Evolutionary conservation across 768 basidiomycete species (phyloP).

Genomic region (Tulasnella sp.): DNA sequence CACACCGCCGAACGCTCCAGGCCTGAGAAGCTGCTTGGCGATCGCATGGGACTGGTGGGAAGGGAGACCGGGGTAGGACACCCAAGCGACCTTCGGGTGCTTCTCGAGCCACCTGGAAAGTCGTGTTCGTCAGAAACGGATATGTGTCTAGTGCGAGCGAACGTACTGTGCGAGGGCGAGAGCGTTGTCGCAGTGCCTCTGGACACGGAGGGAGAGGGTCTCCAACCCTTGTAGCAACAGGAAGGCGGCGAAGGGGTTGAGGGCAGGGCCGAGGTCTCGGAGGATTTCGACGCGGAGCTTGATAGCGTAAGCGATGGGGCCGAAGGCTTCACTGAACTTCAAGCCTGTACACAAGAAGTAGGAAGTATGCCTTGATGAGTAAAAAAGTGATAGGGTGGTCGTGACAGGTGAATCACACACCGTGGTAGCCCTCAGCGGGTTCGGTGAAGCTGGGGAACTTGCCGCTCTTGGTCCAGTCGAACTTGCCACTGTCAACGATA

Average conservation of each 20-base stretch:
- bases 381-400: not conserved
- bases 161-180: conserved; percentile 45
- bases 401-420: not conserved
- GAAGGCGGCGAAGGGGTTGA: conserved; percentile 67
- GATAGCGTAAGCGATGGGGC: conserved; percentile 48
- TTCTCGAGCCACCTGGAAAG: conserved; percentile 39
- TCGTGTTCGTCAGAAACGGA: not conserved
- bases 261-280: conserved; percentile 51
- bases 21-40: conserved; percentile 14
- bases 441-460: conserved; percentile 65
- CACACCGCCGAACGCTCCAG: conserved; percentile 19
- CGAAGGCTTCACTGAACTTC: conserved; percentile 54
- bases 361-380: not conserved
- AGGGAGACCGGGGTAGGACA: conserved; percentile 32
- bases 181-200: conserved; percentile 62
- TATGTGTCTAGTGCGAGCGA: conserved; percentile 35
- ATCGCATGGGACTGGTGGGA: conserved; percentile 19
- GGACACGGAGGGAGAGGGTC: conserved; percentile 57
- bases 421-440: conserved; percentile 63
- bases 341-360: conserved; percentile 20
- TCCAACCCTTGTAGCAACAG: conserved; percentile 69
- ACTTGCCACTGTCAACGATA: conserved; percentile 65
- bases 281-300: conserved; percentile 38
- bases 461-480: conserved; percentile 58
- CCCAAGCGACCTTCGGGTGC: conserved; percentile 61